These are phyloP conservation scores for Citrus mangshanensis DNA, from an alignment of 345 rosid species.

Conservation along the genomic window DNA sequence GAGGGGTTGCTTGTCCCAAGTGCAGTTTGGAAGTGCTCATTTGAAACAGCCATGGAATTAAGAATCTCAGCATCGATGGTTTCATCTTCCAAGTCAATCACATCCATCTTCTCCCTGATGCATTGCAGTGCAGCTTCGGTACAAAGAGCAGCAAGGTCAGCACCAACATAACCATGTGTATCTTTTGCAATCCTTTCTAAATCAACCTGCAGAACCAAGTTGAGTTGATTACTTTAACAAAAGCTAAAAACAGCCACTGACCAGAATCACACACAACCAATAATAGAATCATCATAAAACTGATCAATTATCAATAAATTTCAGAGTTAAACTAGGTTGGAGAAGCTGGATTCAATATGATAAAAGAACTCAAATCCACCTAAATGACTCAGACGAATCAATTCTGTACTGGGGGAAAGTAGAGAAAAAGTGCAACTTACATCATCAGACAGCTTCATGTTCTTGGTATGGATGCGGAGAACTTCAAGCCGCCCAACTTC, in stretches of 20 bases:
- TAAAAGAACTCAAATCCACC: not conserved
- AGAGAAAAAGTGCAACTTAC: conserved; percentile 20
- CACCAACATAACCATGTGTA: conserved; percentile 64
- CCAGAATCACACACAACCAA: not conserved
- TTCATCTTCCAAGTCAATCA: conserved; percentile 65
- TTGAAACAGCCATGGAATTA: conserved; percentile 66
- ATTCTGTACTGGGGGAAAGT: too few relatives aligned
- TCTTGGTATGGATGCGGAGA: conserved; percentile 53
- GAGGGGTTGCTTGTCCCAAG: conserved; percentile 72
- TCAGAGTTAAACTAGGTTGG: not conserved
- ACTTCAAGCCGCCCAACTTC: conserved; percentile 52
- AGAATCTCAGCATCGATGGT: conserved; percentile 67
- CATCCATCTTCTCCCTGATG: conserved; percentile 77
- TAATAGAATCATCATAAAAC: not conserved
- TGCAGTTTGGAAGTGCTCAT: conserved; percentile 69
- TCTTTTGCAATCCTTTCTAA: conserved; percentile 58
- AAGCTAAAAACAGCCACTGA: not conserved
- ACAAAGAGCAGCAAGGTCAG: conserved; percentile 71
- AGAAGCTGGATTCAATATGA: not conserved
- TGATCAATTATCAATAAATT: not conserved
- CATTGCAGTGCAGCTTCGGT: conserved; percentile 76
- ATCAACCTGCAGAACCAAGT: conserved; percentile 37
- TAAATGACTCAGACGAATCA: not conserved
- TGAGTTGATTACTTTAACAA: not conserved
- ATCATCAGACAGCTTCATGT: conserved; percentile 49